Evolutionary conservation across 352 stramenopile species (phyloP), one percentile per base, ranked within the genome.

Genomic region (Blastocystis sp.): DNA sequence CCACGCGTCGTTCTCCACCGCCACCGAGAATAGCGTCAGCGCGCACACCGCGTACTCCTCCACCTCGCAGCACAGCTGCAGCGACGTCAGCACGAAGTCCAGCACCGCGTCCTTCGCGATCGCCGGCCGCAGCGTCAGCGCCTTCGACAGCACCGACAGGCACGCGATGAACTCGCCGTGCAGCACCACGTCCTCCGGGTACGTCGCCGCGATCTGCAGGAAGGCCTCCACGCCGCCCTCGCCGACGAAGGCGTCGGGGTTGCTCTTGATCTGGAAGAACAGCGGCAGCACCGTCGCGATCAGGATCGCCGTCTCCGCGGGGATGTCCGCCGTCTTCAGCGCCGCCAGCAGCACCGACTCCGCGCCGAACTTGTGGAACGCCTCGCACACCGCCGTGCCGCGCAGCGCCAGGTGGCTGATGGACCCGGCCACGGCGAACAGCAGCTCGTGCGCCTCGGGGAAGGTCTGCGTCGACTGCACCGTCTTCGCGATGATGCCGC

Each of bases 181-280:
- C 61, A 84, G 45, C n/a, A 48, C 40, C 53, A 84, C 74, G 45
- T 84, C 74, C 53, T 84, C 74, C 19, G 52, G 45, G 45, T 69
- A 84, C 21, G 7, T 38, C 59, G 52, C 38, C n/a, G 74, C 74
- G 19, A 64, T 62, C 17, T 34, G 28, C 74, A 84, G 53, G 10
- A 84, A 38, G 3, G 74, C 74, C 3, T 84, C 74, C 21, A 84
- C 38, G 0, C 74, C 74, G 65, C 74, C 74, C 74, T 84, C 7
- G n/a, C 69, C 28, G 1, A 69, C 74, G 53, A 84, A 84, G 52
- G 19, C 3, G 53, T 84, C 74, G 10, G 74, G 56, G 23, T 69
- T 64, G 17, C 52, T 84, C 53, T 84, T 84, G 45, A 84, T 84
- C 74, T 84, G 56, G 74, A 84, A 84, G 74, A 84, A 84, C 74